Conservation (phyloP, 2,329 filamentous ascomycete species). For the Corniculantispora saksenae region DNA sequence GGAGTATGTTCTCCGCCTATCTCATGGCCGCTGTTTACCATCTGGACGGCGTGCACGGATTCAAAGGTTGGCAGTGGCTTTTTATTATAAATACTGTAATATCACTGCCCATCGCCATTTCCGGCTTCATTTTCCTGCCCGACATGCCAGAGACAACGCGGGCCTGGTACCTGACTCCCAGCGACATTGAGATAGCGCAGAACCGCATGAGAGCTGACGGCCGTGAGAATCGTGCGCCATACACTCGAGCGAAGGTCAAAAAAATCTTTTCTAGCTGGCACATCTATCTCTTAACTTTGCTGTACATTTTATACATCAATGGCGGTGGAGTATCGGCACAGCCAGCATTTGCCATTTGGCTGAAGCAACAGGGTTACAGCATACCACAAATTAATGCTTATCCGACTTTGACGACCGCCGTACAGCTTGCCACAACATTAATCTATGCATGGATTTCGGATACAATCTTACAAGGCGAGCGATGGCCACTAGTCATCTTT, state of each 20-base stretch:
- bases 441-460: slow-evolving; percentile 69
- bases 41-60: slow-evolving; percentile 42
- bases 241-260: slow-evolving; percentile 29
- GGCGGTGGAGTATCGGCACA: slow-evolving; percentile 46
- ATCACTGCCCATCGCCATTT: slow-evolving; percentile 35
- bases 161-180: slow-evolving; percentile 31
- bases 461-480: slow-evolving; percentile 55
- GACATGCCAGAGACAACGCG: slow-evolving; percentile 31
- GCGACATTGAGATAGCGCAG: slow-evolving; percentile 30
- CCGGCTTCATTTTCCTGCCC: slow-evolving; percentile 35
- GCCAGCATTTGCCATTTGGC: slow-evolving; percentile 56
- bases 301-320: slow-evolving; percentile 69
- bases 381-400: slow-evolving; percentile 51
- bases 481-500: slow-evolving; percentile 67
- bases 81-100: slow-evolving; percentile 40
- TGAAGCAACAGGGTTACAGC: slow-evolving; percentile 45
- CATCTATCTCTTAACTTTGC: slow-evolving; percentile 57
- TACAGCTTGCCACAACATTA: slow-evolving; percentile 59
- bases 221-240: slow-evolving; percentile 42
- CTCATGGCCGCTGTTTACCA: slow-evolving; percentile 43
- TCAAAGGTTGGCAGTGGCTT: slow-evolving; percentile 48
- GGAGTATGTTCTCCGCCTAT: slow-evolving; percentile 33
- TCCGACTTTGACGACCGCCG: slow-evolving; percentile 59
- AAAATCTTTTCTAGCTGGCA: slow-evolving; percentile 59
- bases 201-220: slow-evolving; percentile 43